Base-by-base conservation (phyloP, 2,329 filamentous ascomycete species). In the Blastomyces parvus region DNA sequence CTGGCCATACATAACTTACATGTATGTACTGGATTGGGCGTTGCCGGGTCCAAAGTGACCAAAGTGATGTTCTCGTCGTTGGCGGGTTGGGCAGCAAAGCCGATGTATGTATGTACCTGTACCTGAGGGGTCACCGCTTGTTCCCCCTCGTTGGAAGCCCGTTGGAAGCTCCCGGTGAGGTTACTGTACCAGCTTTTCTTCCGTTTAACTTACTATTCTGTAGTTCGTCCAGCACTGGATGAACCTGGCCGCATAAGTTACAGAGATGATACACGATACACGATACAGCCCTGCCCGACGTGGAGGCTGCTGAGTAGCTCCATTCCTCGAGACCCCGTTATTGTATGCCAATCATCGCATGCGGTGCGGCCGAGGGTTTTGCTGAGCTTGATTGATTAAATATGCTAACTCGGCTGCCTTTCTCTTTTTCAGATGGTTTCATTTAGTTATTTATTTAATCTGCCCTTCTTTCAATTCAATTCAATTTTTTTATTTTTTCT, bases 111-210 rank as follows among this genome's bases (percentile, higher is more conserved):
- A 64, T 63, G 58, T 63, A 63, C 64, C 59, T 63, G 63, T 57
- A 52, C 44, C 66, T 64, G 64, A 66, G 66, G 64, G 63, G 66
- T 67, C 66, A 67, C 66, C 66, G 66, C 66, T 61, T 64, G 59
- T 67, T 67, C n/a, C 57, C 25, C 40, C 22, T 19, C n/a, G n/a
- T 52, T 27, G n/a, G n/a, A 52, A 27, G n/a, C 48, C 19, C 13
- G 4, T 56, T 36, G 11, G 17, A 13, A 30, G 22, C 27, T 14
- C 50, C 50, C 22, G 27, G 50, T 11, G n/a, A 27, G n/a, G 22
- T n/a, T n/a, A n/a, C n/a, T 27, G n/a, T 52, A 52, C 48, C 48
- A 52, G n/a, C n/a, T n/a, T n/a, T n/a, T n/a, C n/a, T n/a, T n/a
- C n/a, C n/a, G n/a, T n/a, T n/a, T n/a, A n/a, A n/a, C n/a, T n/a